A percentile compares a stretch with the other conserved stretches of the same genome.
phyloP scores from a whole-genome alignment of 108 stramenopile genomes.

The Conticribra weissflogii region DNA sequence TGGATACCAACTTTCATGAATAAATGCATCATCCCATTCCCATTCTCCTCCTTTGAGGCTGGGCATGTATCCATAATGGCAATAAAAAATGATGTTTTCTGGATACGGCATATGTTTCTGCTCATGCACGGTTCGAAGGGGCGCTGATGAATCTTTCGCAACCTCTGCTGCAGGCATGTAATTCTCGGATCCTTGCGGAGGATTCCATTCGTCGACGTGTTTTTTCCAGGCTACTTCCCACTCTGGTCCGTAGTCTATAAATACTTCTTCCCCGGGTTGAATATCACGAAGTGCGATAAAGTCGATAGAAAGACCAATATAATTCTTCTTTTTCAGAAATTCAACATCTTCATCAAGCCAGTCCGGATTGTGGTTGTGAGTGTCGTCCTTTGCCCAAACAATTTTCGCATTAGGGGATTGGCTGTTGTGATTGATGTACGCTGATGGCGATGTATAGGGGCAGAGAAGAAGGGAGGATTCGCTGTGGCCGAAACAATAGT shows the following conservation, averaged over 20 bases:
- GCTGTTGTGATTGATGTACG: constrained; percentile 62
- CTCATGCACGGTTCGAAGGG: constrained; percentile 64
- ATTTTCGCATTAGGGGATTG: constrained; percentile 45
- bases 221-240: constrained; percentile 86
- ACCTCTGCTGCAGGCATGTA: constrained; percentile 41
- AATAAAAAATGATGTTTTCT: constrained; percentile 64
- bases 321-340: constrained; percentile 30
- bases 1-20: constrained; percentile 17
- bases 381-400: constrained; percentile 39
- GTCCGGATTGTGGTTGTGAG: constrained; percentile 40
- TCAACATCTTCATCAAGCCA: constrained; percentile 45
- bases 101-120: constrained; percentile 71
- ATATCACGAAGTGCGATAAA: constrained; percentile 79
- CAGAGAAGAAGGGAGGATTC: constrained; percentile 56
- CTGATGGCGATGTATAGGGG: constrained; percentile 60
- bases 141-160: constrained; percentile 41
- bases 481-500: constrained; percentile 80
- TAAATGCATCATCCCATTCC: constrained; percentile 33
- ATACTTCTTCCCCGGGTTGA: constrained; percentile 77
- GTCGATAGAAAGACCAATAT: constrained; percentile 64
- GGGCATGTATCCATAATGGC: constrained; percentile 45
- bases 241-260: constrained; percentile 75
- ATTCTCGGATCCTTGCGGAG: constrained; percentile 32
- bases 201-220: constrained; percentile 56
- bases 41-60: constrained; percentile 25